These are phyloP conservation scores for Starmerella geochares DNA, from an alignment of 805 yeast species.

Conservation along the genomic window DNA sequence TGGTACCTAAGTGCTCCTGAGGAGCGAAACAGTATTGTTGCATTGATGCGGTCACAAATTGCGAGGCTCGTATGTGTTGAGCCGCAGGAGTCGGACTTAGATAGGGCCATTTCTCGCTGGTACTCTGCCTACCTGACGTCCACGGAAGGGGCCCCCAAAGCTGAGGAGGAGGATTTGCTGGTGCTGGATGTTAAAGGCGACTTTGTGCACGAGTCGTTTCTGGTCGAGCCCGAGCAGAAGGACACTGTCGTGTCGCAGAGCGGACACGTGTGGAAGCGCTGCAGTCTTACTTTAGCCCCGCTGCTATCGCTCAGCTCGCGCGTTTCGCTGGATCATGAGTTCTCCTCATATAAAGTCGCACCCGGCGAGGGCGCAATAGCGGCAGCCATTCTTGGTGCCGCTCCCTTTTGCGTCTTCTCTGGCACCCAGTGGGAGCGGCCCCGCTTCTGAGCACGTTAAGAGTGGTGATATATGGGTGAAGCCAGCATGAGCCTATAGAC, in stretches of 20 bases:
- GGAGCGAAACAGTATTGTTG: neutral
- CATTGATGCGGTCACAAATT: conserved; percentile 7
- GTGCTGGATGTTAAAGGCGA: conserved; percentile 8
- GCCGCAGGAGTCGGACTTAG: conserved; percentile 2
- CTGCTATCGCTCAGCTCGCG: conserved; percentile 12
- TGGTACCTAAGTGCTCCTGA: conserved; percentile 9
- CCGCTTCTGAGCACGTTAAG: neutral
- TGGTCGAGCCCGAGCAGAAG: neutral
- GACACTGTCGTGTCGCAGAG: neutral
- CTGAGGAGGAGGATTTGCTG: neutral
- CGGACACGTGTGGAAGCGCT: conserved; percentile 19
- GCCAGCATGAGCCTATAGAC: too few relatives aligned
- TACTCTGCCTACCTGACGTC: conserved; percentile 6
- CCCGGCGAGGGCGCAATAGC: conserved; percentile 8
- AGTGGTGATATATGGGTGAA: too few relatives aligned
- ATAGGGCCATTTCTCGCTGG: conserved; percentile 7
- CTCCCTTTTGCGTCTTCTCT: conserved; percentile 12
- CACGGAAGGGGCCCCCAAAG: neutral
- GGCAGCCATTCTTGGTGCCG: conserved; percentile 13
- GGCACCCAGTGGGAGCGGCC: conserved; percentile 16
- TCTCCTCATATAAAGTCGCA: neutral
- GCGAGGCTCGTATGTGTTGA: neutral
- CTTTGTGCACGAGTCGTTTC: conserved; percentile 10
- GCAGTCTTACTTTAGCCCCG: conserved; percentile 21
- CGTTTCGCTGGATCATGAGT: conserved; percentile 13